A percentile compares a stretch with the other conserved stretches of the same genome.
These are phyloP conservation scores for Neoboletus brunneissimus DNA, from an alignment of 768 basidiomycete genomes.

Conservation along the genomic window DNA sequence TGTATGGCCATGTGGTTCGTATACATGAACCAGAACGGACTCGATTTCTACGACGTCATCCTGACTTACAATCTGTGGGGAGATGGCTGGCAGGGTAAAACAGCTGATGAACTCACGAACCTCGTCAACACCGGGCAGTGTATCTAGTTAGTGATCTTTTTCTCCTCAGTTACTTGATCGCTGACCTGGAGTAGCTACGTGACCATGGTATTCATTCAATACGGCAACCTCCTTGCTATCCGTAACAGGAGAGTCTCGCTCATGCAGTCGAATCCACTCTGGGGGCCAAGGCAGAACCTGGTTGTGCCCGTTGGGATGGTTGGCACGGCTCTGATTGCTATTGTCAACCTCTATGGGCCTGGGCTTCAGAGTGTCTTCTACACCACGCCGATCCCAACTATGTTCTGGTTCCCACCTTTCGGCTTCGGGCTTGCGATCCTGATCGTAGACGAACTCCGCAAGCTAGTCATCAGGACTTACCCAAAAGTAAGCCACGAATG, in stretches of 20 bases:
- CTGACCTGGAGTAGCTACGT: conserved; percentile 36
- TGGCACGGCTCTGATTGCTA: conserved; percentile 41
- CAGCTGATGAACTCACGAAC: conserved; percentile 27
- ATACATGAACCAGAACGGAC: conserved; percentile 38
- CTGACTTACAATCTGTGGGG: conserved; percentile 41
- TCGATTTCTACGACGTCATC: conserved; percentile 38
- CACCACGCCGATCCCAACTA: conserved; percentile 43
- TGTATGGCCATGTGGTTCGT: conserved; percentile 43
- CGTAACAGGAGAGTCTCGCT: conserved; percentile 46
- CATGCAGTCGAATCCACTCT: conserved; percentile 42
- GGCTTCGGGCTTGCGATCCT: conserved; percentile 42
- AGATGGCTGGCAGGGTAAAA: conserved; percentile 35
- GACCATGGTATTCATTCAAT: conserved; percentile 48
- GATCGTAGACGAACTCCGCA: conserved; percentile 43
- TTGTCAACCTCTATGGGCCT: conserved; percentile 43
- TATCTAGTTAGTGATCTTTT: conserved; percentile 37
- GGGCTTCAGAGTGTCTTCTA: conserved; percentile 43
- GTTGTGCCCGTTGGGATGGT: conserved; percentile 38
- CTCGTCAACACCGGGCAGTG: conserved; percentile 45
- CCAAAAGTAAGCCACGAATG: conserved; percentile 35
- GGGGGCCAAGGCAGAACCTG: conserved; percentile 46
- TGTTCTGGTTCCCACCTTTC: conserved; percentile 50
- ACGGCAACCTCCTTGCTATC: conserved; percentile 40
- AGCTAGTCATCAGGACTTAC: conserved; percentile 42
- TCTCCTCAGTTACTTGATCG: not conserved